Conservation (phyloP, 768 basidiomycete species). For the Leccinum broughii region DNA sequence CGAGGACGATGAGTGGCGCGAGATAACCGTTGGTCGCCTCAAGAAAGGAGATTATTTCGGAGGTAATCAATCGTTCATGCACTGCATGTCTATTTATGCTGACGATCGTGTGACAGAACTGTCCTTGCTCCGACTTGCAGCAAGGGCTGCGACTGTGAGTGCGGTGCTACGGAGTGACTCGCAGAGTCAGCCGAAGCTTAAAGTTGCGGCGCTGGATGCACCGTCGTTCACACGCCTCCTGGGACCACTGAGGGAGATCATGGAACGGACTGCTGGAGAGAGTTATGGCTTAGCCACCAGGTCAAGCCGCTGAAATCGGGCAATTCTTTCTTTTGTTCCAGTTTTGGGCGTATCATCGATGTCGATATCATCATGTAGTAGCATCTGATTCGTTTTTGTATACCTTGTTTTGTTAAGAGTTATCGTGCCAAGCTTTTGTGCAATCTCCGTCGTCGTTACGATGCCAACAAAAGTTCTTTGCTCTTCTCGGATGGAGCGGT, state of each 20-base stretch:
- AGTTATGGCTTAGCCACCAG: slow-evolving; percentile 49
- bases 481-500: background rate
- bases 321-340: background rate
- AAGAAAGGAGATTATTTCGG: slow-evolving; percentile 98
- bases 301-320: slow-evolving; percentile 32
- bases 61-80: slow-evolving; percentile 47
- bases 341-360: background rate
- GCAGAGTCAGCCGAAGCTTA: slow-evolving; percentile 61
- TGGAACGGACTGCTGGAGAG: slow-evolving; percentile 88
- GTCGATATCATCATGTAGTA: slow-evolving; percentile 8
- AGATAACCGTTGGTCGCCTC: slow-evolving; percentile 72
- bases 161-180: slow-evolving; percentile 51
- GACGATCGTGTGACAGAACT: slow-evolving; percentile 59
- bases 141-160: slow-evolving; percentile 96
- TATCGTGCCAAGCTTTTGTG: background rate
- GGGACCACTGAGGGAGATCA: slow-evolving; percentile 88
- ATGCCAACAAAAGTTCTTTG: slow-evolving; percentile 28
- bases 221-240: slow-evolving; percentile 92
- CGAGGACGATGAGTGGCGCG: slow-evolving; percentile 54
- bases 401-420: slow-evolving; percentile 7
- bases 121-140: slow-evolving; percentile 82
- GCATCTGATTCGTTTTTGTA: slow-evolving; percentile 8
- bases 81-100: background rate
- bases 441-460: slow-evolving; percentile 20
- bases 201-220: slow-evolving; percentile 92